Percentiles rank a stretch among this genome's conserved stretches.
phyloP scores from a whole-genome alignment of 2,329 filamentous ascomycete genomes.

The Tolypocladium guangdongense region DNA sequence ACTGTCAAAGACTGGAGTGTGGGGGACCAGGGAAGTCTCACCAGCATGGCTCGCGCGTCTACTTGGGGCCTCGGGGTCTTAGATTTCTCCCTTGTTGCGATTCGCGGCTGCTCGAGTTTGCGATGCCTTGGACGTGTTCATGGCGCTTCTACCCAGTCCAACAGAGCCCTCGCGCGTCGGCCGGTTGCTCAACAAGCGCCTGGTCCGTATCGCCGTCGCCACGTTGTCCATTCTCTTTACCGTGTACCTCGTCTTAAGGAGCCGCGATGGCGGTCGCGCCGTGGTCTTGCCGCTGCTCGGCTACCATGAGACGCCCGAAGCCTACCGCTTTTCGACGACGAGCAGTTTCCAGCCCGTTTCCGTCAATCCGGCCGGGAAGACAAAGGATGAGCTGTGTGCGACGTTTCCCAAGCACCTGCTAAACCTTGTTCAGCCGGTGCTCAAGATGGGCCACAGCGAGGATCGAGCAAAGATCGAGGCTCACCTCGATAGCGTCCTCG shows the following conservation, averaged over 20 bases:
- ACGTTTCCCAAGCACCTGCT: background rate
- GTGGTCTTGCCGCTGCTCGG: background rate
- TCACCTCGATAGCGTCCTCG: conserved; percentile 40
- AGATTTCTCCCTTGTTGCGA: too few relatives aligned
- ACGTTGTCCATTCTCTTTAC: background rate
- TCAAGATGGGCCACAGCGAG: background rate
- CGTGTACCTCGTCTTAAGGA: background rate
- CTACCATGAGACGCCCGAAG: background rate
- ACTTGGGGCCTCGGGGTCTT: background rate
- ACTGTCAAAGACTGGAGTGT: background rate
- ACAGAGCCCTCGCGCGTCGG: background rate
- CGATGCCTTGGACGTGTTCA: background rate
- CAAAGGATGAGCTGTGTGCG: background rate
- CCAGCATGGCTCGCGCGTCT: background rate
- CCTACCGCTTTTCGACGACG: background rate
- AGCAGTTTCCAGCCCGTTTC: background rate
- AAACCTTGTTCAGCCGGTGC: background rate
- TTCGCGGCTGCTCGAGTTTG: background rate
- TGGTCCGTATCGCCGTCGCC: background rate
- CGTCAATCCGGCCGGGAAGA: background rate
- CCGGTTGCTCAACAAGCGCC: background rate
- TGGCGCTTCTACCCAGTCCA: background rate
- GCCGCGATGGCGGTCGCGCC: background rate
- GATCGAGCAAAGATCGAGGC: conserved; percentile 15
- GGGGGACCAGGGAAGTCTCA: background rate